Evolutionary conservation across 140 eudicot genomes (phyloP).

Genomic region (Bidens hawaiensis): DNA sequence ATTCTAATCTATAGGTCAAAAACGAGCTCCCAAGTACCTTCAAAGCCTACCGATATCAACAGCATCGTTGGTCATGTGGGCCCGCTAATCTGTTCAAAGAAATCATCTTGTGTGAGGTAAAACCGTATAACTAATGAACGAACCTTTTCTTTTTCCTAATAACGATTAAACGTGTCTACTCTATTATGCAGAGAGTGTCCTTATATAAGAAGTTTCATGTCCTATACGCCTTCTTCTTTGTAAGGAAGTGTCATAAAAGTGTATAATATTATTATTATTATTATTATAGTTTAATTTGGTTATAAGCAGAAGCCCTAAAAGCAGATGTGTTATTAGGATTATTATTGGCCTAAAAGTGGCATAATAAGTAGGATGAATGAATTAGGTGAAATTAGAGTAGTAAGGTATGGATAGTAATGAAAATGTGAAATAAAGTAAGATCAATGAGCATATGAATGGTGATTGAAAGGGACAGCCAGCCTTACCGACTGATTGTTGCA

Average conservation of each 20-base stretch:
- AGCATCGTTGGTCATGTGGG: slow-evolving; percentile 95
- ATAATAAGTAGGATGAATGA: not conserved
- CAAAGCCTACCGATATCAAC: slow-evolving; percentile 78
- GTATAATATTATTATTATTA: too few species aligned
- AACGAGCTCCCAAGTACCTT: slow-evolving; percentile 88
- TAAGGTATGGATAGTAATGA: not conserved
- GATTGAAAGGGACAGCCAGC: not conserved
- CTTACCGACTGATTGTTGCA: slow-evolving; percentile 5
- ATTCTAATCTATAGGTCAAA: slow-evolving; percentile 43
- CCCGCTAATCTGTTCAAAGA: slow-evolving; percentile 81
- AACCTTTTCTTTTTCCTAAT: not conserved
- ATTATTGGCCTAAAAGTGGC: not conserved
- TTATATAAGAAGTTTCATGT: slow-evolving; percentile 64
- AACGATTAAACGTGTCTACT: slow-evolving; percentile 1
- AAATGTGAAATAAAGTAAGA: not conserved
- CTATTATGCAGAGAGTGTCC: slow-evolving; percentile 63
- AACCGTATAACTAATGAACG: not conserved
- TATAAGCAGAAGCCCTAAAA: not conserved
- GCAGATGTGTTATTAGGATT: not conserved
- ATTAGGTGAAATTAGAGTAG: not conserved
- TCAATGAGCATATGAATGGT: slow-evolving; percentile 3
- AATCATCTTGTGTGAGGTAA: slow-evolving; percentile 58
- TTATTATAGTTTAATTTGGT: not conserved
- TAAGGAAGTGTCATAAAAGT: slow-evolving; percentile 42
- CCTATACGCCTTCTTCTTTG: slow-evolving; percentile 78